phyloP scores from a whole-genome alignment of 345 rosid species.

The Conringia planisiliqua region DNA sequence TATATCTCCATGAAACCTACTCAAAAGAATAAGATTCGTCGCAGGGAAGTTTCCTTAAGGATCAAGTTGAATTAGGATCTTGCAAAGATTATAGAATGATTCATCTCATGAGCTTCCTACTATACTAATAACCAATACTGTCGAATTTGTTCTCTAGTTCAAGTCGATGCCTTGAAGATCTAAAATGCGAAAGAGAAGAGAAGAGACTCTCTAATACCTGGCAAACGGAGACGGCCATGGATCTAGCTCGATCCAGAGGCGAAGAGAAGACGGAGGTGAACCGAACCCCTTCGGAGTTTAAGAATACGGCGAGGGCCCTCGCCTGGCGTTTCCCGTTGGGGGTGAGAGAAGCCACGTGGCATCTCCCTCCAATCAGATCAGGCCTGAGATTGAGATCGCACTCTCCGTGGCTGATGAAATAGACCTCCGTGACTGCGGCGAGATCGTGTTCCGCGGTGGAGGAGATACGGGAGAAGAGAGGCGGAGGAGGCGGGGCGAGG shows the following conservation, averaged over 20 bases:
- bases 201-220: slow-evolving; percentile 46
- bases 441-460: slow-evolving; percentile 39
- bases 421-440: slow-evolving; percentile 49
- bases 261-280: slow-evolving; percentile 82
- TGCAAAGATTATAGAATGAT: background rate
- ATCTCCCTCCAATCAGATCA: slow-evolving; percentile 84
- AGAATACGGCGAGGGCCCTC: slow-evolving; percentile 88
- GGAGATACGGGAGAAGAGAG: slow-evolving; percentile 42
- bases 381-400: slow-evolving; percentile 73
- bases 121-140: too few relatives aligned
- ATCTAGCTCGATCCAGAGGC: slow-evolving; percentile 84
- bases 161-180: background rate
- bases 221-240: slow-evolving; percentile 82
- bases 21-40: too few relatives aligned
- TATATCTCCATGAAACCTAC: too few relatives aligned
- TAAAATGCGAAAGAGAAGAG: background rate
- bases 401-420: slow-evolving; percentile 80
- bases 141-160: background rate
- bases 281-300: slow-evolving; percentile 75
- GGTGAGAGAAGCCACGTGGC: slow-evolving; percentile 66
- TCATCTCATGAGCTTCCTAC: background rate
- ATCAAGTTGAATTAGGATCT: background rate
- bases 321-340: slow-evolving; percentile 89
- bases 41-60: too few relatives aligned
- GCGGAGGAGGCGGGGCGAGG: slow-evolving; percentile 65